phyloP scores from a whole-genome alignment of 495 filamentous ascomycete species.

The Penicillium alfredii region DNA sequence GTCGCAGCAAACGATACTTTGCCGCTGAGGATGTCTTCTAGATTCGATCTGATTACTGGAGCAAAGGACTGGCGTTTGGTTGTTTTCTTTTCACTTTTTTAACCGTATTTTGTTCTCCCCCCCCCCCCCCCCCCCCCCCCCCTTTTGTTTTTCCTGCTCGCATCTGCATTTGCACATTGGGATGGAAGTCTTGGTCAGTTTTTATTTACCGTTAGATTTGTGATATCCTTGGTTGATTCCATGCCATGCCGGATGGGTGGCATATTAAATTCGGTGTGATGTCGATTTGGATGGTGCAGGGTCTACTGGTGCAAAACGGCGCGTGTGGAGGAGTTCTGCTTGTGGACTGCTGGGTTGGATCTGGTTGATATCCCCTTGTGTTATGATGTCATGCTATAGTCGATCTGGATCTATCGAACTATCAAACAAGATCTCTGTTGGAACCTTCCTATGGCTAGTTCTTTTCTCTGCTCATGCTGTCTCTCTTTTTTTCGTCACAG shows the following conservation, averaged over 20 bases:
- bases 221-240: conserved; percentile 10
- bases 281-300: not conserved
- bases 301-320: conserved; percentile 1
- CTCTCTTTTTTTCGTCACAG: conserved; percentile 19
- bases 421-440: too few relatives aligned
- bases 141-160: conserved; percentile 4
- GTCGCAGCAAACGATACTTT: conserved; percentile 77
- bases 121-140: too few relatives aligned
- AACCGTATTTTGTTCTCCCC: not conserved
- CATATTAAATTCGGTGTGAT: too few relatives aligned
- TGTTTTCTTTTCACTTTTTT: not conserved
- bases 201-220: conserved; percentile 2
- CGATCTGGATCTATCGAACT: conserved; percentile 14
- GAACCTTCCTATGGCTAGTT: conserved; percentile 5
- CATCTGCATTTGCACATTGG: conserved; percentile 21
- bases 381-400: conserved; percentile 27
- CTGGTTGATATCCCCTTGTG: conserved; percentile 31
- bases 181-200: conserved; percentile 6
- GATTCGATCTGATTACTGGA: not conserved
- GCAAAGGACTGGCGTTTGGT: conserved; percentile 8
- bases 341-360: too few relatives aligned
- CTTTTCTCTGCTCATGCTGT: conserved; percentile 4
- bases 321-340: conserved; percentile 1
- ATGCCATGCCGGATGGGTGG: conserved; percentile 2
- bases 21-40: conserved; percentile 56